Evolutionary conservation across 306 rosid genomes (phyloP).

Genomic region (Inga oerstediana): DNA sequence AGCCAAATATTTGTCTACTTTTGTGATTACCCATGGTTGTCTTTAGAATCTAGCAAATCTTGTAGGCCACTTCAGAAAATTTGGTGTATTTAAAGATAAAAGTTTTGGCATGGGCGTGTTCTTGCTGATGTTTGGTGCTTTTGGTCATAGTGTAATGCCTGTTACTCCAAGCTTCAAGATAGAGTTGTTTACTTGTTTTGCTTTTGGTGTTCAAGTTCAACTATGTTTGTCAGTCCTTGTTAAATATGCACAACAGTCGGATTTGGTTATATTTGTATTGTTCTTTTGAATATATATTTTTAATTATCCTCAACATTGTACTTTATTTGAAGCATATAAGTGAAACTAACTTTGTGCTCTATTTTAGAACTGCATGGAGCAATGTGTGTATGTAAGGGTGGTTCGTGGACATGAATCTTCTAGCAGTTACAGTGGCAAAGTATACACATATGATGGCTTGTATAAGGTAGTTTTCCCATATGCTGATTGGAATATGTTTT

Average conservation of each 20-base stretch:
- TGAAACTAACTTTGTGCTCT: conserved; percentile 31
- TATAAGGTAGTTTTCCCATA: conserved; percentile 67
- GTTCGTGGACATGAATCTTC: conserved; percentile 82
- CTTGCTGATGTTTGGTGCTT: background rate
- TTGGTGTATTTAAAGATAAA: background rate
- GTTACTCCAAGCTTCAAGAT: background rate
- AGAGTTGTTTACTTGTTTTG: background rate
- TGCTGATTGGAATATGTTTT: conserved; percentile 1
- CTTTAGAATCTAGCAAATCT: background rate
- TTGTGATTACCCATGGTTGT: background rate
- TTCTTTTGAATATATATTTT: background rate
- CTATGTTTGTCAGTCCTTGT: background rate
- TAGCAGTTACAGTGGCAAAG: conserved; percentile 76
- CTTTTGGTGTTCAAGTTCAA: background rate
- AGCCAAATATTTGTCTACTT: too few relatives aligned
- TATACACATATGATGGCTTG: conserved; percentile 96
- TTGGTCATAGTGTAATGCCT: background rate
- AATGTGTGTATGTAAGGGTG: conserved; percentile 80
- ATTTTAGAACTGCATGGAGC: conserved; percentile 77
- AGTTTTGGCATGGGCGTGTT: background rate
- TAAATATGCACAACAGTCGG: background rate
- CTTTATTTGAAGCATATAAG: background rate
- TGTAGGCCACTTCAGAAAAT: background rate
- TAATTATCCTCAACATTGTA: background rate
- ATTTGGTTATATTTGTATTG: background rate